These are phyloP conservation scores for Eustoma russellianum DNA, from an alignment of 257 asterid genomes.

Conservation along the genomic window DNA sequence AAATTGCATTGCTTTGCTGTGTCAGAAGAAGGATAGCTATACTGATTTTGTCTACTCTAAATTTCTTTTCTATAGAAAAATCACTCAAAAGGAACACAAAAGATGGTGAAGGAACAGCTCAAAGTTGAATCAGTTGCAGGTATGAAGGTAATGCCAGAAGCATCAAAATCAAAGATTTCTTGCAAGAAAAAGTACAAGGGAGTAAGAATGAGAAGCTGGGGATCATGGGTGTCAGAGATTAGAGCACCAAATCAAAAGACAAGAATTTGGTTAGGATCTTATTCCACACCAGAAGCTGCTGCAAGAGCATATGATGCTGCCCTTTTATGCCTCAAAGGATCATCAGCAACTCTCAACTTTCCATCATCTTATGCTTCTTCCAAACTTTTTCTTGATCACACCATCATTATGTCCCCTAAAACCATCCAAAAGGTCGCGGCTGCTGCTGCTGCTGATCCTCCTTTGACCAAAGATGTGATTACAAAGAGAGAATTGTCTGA, in stretches of 20 bases:
- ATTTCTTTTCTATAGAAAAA: too few relatives aligned
- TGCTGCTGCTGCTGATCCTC: conserved; percentile 17
- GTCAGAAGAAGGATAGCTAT: too few relatives aligned
- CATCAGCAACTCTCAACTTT: conserved; percentile 63
- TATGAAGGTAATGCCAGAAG: background rate
- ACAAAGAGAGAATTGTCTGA: background rate
- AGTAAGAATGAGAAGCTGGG: conserved; percentile 97
- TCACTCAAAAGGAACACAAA: too few relatives aligned
- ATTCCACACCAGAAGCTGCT: conserved; percentile 89
- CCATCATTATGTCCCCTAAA: conserved; percentile 47
- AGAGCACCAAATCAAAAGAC: conserved; percentile 93
- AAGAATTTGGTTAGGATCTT: conserved; percentile 90
- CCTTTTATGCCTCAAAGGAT: conserved; percentile 64
- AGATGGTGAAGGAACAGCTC: conserved; percentile 54
- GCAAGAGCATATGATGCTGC: conserved; percentile 98
- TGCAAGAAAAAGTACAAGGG: conserved; percentile 78
- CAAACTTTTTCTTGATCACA: background rate
- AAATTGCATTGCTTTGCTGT: too few relatives aligned
- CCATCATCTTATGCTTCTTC: conserved; percentile 24
- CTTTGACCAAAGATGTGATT: conserved; percentile 1
- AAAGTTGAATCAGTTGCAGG: conserved; percentile 13
- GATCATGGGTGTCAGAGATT: conserved; percentile 84
- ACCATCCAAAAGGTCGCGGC: conserved; percentile 73
- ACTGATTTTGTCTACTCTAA: too few relatives aligned
- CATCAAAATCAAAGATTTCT: conserved; percentile 7